Evolutionary conservation across 2,329 filamentous ascomycete genomes (phyloP), one percentile per base, ranked within the genome.

Genomic region (Clonostachys byssicola): DNA sequence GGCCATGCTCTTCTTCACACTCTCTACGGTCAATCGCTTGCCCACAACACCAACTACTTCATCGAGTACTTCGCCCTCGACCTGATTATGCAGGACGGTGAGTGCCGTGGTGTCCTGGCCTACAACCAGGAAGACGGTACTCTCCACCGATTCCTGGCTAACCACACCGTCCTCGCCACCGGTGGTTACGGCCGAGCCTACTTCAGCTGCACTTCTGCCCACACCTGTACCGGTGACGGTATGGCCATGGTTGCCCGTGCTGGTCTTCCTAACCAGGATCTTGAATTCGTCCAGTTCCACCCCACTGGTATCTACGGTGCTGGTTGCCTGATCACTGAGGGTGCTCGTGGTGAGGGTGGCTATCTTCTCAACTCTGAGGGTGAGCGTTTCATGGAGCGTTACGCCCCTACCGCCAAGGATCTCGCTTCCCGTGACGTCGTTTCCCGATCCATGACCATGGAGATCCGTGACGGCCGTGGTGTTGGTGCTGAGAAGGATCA

Each of bases 121-220:
- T 96, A 96, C 75, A 97, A 96, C 81, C 92, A 96, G 75, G 92
- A 99, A 74, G 94, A 99, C 64, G 94, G 94, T 55, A 97, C 92
- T 34, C 85, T 97, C 52, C 94, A 99, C 78, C 85, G 94, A 63
- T 96, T 99, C 86, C 84, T 92, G 58, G 88, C 92, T 47, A 90
- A 96, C 77, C 89, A 97, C 81, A 99, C 94, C 36, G 92, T 99
- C 54, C 74, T 99, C 59, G 94, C 94, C 52, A 99, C 94, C 49
- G 94, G 94, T 72, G 94, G 94, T 57, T 99, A 97, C 73, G 94
- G 94, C 57, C 91, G 94, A 73, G 88, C 94, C 56, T 99, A 96
- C 82, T 97, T 97, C 82, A 91, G 85, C 70, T 97, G 92, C 74
- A 99, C 94, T 46, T 96, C 92, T 45, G 94, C 94, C 42, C 94